Conservation (phyloP, 257 asterid genomes). For the Solanum rostratum region DNA sequence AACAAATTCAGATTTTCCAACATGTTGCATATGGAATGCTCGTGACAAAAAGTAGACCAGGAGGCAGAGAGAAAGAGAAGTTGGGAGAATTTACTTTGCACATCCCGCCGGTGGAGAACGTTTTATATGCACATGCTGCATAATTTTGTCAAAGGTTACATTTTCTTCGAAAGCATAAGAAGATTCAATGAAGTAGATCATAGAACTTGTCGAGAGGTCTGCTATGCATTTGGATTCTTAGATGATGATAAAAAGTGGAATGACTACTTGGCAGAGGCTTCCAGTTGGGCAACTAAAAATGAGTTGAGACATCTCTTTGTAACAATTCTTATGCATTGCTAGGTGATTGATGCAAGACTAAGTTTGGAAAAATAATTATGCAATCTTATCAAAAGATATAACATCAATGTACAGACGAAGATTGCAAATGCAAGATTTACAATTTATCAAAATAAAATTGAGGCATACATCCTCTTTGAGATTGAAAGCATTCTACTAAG, state of each 20-base stretch:
- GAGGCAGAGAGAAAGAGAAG: too few relatives aligned
- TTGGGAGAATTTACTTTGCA: too few relatives aligned
- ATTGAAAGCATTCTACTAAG: too few relatives aligned
- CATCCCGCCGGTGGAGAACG: too few relatives aligned
- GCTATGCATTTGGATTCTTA: neutral
- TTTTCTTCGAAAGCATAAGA: too few relatives aligned
- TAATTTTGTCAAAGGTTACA: too few relatives aligned
- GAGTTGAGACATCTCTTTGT: neutral
- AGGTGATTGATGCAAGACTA: neutral
- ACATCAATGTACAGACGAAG: neutral
- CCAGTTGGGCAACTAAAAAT: neutral
- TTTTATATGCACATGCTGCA: too few relatives aligned
- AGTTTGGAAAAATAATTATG: neutral
- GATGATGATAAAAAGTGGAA: neutral
- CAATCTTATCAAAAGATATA: neutral
- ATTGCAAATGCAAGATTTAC: neutral
- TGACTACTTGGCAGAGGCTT: neutral
- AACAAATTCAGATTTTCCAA: too few relatives aligned
- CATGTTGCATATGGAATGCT: too few relatives aligned
- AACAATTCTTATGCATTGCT: neutral
- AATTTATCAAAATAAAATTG: neutral
- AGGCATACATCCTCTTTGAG: neutral
- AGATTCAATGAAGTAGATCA: neutral
- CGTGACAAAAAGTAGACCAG: too few relatives aligned
- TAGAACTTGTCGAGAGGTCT: neutral